Evolutionary conservation across 371 early-diverging fungal genomes (phyloP).

Genomic region (Syncephalastrum racemosum): DNA sequence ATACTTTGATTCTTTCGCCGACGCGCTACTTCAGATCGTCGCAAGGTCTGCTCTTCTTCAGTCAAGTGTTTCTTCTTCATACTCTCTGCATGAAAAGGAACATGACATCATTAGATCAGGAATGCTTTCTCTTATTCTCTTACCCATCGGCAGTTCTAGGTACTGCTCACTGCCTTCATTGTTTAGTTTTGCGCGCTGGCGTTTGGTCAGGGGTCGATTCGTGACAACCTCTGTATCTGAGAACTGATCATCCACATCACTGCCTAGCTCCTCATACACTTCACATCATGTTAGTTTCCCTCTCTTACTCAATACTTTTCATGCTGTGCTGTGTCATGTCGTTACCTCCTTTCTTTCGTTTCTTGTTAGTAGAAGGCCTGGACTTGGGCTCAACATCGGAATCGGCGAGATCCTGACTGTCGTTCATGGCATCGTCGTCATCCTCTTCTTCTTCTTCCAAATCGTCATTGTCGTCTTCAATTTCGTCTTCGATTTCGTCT

Average conservation of each 20-base stretch:
- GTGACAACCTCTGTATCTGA: conserved; percentile 47
- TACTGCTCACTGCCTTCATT: conserved; percentile 56
- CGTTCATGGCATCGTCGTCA: conserved; percentile 19
- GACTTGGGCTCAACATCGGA: no score
- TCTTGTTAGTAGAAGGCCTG: no score
- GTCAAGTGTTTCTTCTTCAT: conserved; percentile 62
- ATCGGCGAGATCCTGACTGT: no score
- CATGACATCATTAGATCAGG: background rate
- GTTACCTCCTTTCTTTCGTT: conserved; percentile 1
- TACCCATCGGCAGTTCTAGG: conserved; percentile 70
- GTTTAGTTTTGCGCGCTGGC: conserved; percentile 69
- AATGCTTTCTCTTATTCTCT: background rate
- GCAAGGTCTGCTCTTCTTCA: conserved; percentile 67
- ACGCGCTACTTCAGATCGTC: conserved; percentile 73
- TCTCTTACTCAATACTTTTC: conserved; percentile 5
- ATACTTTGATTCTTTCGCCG: conserved; percentile 76
- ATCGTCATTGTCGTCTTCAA: no score
- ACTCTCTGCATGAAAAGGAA: conserved; percentile 6
- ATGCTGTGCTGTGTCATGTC: background rate
- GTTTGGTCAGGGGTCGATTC: conserved; percentile 64
- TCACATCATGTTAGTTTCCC: conserved; percentile 2
- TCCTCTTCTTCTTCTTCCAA: conserved; percentile 27
- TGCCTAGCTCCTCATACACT: conserved; percentile 7
- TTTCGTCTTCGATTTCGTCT: conserved; percentile 31
- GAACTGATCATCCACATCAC: conserved; percentile 26